Conservation (phyloP, 1,284 basidiomycete species). For the Waitea zeae region DNA sequence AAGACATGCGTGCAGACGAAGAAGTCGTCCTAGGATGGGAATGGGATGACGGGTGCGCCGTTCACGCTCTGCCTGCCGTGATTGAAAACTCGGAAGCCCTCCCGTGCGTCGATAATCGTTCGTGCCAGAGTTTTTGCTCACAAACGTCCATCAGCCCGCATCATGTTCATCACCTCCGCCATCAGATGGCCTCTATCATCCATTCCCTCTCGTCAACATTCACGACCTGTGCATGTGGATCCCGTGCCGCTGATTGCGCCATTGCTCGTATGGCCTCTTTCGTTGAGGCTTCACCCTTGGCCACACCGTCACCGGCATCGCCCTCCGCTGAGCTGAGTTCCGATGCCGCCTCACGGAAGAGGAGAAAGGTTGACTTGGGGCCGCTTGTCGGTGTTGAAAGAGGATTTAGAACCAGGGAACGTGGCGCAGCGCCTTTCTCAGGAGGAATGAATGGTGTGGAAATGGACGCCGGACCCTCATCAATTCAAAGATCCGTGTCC, state of each 20-base stretch:
- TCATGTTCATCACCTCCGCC: slow-evolving; percentile 35
- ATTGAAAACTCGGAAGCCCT: slow-evolving; percentile 18
- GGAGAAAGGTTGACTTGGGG: slow-evolving; percentile 33
- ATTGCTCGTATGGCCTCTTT: slow-evolving; percentile 48
- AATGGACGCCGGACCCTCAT: slow-evolving; percentile 16
- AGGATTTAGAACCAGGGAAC: slow-evolving; percentile 46
- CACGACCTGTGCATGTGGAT: slow-evolving; percentile 62
- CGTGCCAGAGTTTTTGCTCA: slow-evolving; percentile 1
- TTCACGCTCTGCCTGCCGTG: slow-evolving; percentile 67
- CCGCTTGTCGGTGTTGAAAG: slow-evolving; percentile 49
- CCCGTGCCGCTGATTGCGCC: slow-evolving; percentile 43
- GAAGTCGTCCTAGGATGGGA: slow-evolving; percentile 92
- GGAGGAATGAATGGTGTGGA: slow-evolving; percentile 50
- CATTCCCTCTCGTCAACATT: slow-evolving; percentile 61
- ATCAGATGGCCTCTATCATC: slow-evolving; percentile 53
- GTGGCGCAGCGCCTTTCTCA: slow-evolving; percentile 21
- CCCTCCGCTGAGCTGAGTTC: background rate
- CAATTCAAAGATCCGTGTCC: too few species aligned
- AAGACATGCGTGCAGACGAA: slow-evolving; percentile 64
- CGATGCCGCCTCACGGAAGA: slow-evolving; percentile 4
- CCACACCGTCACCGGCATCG: background rate
- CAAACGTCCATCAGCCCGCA: slow-evolving; percentile 18
- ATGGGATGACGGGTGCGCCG: slow-evolving; percentile 86
- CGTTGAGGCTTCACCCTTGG: slow-evolving; percentile 19
- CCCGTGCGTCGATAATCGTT: background rate